Conservation (phyloP, 768 basidiomycete species). For the Leccinum variicolor region DNA sequence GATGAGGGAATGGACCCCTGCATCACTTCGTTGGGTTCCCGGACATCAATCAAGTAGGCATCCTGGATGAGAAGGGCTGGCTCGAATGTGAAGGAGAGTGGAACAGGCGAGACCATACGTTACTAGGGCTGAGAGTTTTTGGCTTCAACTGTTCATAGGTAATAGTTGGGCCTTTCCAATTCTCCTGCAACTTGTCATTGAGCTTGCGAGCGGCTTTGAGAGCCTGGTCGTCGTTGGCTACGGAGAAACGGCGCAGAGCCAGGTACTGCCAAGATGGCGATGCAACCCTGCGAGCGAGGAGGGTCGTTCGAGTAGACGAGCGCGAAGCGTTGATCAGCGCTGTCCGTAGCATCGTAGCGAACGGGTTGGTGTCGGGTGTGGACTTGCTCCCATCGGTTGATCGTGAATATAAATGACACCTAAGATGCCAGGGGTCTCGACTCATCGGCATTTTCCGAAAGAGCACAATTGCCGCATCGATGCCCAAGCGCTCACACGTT, state of each 20-base stretch:
- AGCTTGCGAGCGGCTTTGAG: constrained; percentile 30
- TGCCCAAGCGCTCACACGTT: background rate
- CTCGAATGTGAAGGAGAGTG: constrained; percentile 6
- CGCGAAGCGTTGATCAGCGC: constrained; percentile 14
- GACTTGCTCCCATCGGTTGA: background rate
- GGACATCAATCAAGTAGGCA: constrained; percentile 81
- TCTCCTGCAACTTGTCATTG: constrained; percentile 46
- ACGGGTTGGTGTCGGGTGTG: background rate
- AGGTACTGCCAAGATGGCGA: constrained; percentile 13
- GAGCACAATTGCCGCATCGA: background rate
- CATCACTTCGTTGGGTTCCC: constrained; percentile 87
- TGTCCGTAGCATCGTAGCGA: constrained; percentile 24
- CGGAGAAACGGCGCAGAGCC: constrained; percentile 36
- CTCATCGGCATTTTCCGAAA: background rate
- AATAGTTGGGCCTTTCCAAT: constrained; percentile 75
- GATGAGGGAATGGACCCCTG: constrained; percentile 92
- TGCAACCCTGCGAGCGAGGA: constrained; percentile 3
- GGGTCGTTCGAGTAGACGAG: constrained; percentile 6
- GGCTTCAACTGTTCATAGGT: constrained; percentile 82
- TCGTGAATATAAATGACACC: background rate
- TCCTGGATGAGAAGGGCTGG: constrained; percentile 40
- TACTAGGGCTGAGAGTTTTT: constrained; percentile 69
- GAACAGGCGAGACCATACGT: constrained; percentile 35
- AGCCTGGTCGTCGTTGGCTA: constrained; percentile 21
- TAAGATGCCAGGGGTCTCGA: background rate